Base-by-base conservation (phyloP, 768 basidiomycete genomes). In the Tricholomella constricta region DNA sequence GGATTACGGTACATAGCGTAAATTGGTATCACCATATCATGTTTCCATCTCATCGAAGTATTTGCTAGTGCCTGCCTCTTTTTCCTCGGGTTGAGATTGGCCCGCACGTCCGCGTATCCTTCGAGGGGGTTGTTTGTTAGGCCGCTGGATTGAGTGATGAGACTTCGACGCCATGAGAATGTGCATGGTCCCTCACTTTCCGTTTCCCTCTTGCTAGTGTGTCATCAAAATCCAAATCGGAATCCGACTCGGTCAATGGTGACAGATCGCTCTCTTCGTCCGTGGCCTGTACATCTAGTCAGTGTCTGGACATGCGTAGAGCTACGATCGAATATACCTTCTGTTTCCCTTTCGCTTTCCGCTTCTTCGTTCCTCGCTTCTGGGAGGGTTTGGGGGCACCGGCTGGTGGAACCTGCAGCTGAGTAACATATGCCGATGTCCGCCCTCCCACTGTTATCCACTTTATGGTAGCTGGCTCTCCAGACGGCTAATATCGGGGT, bases 381-480 rank as follows among this genome's bases (percentile, higher is more conserved):
- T 38, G 56, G 6, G 25, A n/a, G 12, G 17, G 12, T 26, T 29
- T 40, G 19, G 29, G 25, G 14, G n/a, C 14, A 35, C 41, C 19
- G 12, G 23, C 10, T 14, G 69, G 52, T 14, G 72, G 63, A 25
- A 65, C 61, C 65, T 90, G 89, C 9, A 90, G 69, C 66, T 90
- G 82, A 11, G 65, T 62, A 7, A 91, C 83, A 59, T 78, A 86
- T 12, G 89, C 89, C 3, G 88, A 88, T 7, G 89, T 91, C 14
- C 89, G 77, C 3, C 89, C 88, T 15, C 87, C 88, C 7, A 92
- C 85, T 4, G 83, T 88, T 48, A 87, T 65, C 80, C 85, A 91
- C 60, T 80, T 81, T 51, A 91, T 82, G 7, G 85, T 88, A 1
- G 86, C 90, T n/a, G 77, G 78, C 51, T 76, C 70, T 5, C 89